Evolutionary conservation across 2,329 filamentous ascomycete species (phyloP), one percentile per base, ranked within the genome.

Genomic region (Metarhizium rileyi): DNA sequence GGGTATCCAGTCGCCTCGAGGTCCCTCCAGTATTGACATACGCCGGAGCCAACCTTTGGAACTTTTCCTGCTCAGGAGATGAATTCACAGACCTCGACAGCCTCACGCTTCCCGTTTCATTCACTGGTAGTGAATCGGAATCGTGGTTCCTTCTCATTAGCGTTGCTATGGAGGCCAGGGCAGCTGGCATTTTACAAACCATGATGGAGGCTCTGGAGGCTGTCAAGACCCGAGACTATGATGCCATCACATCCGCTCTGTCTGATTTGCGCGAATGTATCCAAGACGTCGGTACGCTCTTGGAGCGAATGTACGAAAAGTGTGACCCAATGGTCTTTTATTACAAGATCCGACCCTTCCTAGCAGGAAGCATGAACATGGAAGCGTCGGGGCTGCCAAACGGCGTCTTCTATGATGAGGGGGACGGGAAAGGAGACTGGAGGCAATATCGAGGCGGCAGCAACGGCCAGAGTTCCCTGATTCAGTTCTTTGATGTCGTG

Each of bases 311-410:
- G 90, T 86, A 94, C 62, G 90, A 96, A 60, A 81, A 80, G 54
- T 96, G 90, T 63, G 84, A 91, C 52, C 90, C 90, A 0, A 81
- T 86, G 61, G 80, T 89, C 4, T 97, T 97, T 67, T 96, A 95
- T 67, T 82, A 95, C 66, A 78, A 81, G 41, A 93, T 97, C 56
- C 78, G 91, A 2, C 91, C 91, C 0, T 95, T 88, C 63, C 74
- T 97, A 2, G 90, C 91, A 0, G 91, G 91, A 3, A 90, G 87
- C 65, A 94, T 90, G 68, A 95, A 94, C 65, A 96, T 96, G 91
- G 80, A 75, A 7, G 80, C 84, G 7, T 88, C 88, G 0, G 91
- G 90, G 0, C 73, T 96, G 1, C 88, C 90, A 0, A 78, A 81
- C 12, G 91, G 91, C 0, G 82, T 97, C 5, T 81, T 90, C 48